Evolutionary conservation across 345 rosid species (phyloP).

Genomic region (Sonneratia caseolaris): DNA sequence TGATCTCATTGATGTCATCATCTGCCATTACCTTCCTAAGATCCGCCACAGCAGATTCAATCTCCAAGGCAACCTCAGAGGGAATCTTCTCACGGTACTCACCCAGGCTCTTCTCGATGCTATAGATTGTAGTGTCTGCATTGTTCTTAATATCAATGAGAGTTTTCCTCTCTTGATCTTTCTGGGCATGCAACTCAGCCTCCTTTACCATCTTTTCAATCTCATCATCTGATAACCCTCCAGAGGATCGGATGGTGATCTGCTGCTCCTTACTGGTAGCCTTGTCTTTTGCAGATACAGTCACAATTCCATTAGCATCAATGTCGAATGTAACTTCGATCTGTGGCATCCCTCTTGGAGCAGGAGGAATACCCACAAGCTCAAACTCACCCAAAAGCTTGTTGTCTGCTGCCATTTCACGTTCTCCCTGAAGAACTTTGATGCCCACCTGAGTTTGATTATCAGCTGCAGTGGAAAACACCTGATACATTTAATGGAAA

Average conservation of each 20-base stretch:
- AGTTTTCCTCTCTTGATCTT: conserved; percentile 60
- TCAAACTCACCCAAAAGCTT: conserved; percentile 73
- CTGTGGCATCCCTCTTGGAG: conserved; percentile 79
- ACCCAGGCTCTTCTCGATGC: conserved; percentile 69
- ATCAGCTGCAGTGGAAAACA: conserved; percentile 82
- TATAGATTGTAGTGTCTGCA: conserved; percentile 75
- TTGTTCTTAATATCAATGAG: conserved; percentile 60
- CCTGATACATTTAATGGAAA: conserved; percentile 23
- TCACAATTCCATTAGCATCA: conserved; percentile 83
- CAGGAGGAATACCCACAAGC: conserved; percentile 75
- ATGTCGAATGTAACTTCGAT: conserved; percentile 80
- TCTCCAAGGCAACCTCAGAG: conserved; percentile 52
- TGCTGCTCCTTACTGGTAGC: conserved; percentile 69
- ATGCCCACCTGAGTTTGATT: conserved; percentile 84
- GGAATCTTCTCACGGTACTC: conserved; percentile 85
- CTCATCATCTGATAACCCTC: conserved; percentile 76
- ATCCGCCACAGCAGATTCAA: conserved; percentile 57
- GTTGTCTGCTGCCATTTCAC: conserved; percentile 83
- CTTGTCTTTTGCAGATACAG: conserved; percentile 88
- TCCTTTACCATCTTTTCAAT: conserved; percentile 85
- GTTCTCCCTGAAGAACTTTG: conserved; percentile 83
- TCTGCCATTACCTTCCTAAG: conserved; percentile 51
- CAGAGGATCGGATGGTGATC: conserved; percentile 82
- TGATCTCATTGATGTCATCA: conserved; percentile 54
- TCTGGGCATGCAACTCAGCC: conserved; percentile 73